Conservation (phyloP, 2,329 filamentous ascomycete species). For the Cucurbitaria berberidis region DNA sequence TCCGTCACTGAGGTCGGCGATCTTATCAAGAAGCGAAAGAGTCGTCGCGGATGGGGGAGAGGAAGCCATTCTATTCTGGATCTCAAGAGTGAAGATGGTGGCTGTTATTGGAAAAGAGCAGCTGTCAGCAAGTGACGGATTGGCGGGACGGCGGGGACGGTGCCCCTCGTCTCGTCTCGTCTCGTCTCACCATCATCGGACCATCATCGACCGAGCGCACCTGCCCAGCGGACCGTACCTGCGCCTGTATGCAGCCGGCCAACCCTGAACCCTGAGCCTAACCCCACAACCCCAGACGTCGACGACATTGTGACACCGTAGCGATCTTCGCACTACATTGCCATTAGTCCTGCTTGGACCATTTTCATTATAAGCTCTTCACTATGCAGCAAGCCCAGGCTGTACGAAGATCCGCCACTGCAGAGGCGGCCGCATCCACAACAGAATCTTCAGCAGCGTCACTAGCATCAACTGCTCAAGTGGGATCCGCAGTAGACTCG, state of each 20-base stretch:
- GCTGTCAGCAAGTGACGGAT: background rate
- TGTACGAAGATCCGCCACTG: background rate
- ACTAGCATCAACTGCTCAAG: background rate
- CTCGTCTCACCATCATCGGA: background rate
- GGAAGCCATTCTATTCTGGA: conserved; percentile 1
- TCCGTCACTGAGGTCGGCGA: conserved; percentile 22
- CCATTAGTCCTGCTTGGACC: background rate
- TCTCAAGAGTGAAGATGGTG: background rate
- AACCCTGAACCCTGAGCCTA: too few species aligned
- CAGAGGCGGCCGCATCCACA: background rate
- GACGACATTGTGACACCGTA: background rate
- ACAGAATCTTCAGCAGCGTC: background rate
- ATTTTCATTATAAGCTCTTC: background rate
- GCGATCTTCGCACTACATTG: background rate
- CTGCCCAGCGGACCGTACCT: too few species aligned
- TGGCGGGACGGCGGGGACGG: background rate
- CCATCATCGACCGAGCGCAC: background rate
- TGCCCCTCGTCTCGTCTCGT: too few species aligned
- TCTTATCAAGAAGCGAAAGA: conserved; percentile 27
- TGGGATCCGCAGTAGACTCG: conserved; percentile 14
- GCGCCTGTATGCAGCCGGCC: background rate
- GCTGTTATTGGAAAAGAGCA: background rate
- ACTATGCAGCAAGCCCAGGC: background rate
- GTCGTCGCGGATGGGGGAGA: conserved; percentile 13
- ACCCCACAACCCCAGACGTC: background rate